Base-by-base conservation (phyloP, 2,329 filamentous ascomycete genomes). In the Pyricularia grisea region DNA sequence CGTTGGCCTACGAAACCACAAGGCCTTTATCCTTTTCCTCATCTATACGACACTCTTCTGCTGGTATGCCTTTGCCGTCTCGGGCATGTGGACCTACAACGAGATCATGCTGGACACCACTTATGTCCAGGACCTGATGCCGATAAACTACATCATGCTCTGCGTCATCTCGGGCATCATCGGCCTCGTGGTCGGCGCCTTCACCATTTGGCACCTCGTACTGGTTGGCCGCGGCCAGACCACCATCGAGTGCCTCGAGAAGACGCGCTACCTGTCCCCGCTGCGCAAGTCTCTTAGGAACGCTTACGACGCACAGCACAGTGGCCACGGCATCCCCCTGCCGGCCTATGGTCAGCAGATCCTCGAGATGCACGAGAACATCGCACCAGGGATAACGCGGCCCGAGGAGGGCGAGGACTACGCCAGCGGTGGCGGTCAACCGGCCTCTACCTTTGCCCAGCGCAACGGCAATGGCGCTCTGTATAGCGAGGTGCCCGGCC, bases 211-310 rank as follows among this genome's bases (percentile, higher is more conserved):
- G 94, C 95, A 99, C 82, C 85, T 98, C 69, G 88, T 91, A 77
- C 85, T 99, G 1, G 92, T 92, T 1, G 81, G 86, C 68, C 86
- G 87, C 30, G 93, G 92, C 3, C 89, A 96, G 79, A 99, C 95
- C 0, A 99, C 95, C 3, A 97, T 99, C 70, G 95, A 99, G 78
- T 97, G 91, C 74, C 82, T 99, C 70, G 95, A 99, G 79, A 97
- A 95, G 83, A 98, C 94, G 1, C 87, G 95, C 69, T 99, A 99
- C 79, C 85, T 97, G 9, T 93, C 91, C 11, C 92, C 93, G 0
- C 78, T 97, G 70, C 87, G 90, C 69, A 88, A 88, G 76, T 86
- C 86, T 66, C 85, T 94, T 76, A 88, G 92, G 75, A 82, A 87
- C 71, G 85, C 89, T 69, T 85, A 88, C 73, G 79, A 81, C 71